Evolutionary conservation across 305 asterid genomes (phyloP), one percentile per base, ranked within the genome.

Genomic region (Fraxinus ornus): DNA sequence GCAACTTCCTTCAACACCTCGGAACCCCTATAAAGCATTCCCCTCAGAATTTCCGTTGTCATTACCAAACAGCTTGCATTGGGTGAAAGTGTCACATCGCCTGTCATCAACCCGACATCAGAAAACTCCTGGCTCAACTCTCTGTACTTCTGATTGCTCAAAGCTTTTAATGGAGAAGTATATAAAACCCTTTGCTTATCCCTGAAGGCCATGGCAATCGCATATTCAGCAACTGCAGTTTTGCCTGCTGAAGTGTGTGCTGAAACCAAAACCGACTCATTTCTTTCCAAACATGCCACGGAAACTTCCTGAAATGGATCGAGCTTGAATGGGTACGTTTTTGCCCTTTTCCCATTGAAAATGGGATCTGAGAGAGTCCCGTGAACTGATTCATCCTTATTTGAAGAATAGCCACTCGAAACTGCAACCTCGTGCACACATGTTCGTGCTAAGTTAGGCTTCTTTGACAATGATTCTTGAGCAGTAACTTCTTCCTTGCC

Each of bases 211-310:
- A 96, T 94, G 62, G 99, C 98, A 44, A 96, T 93, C 13, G 99
- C 98, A 77, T 96, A 96, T 87, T 96, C 99, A 2, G 99, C 99
- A 28, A 96, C 99, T 1, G 98, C 99, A 30, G 98, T 96, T 91
- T 96, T 96, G 4, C 99, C 98, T 13, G 99, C 98, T 15, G 99
- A 96, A 72, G 99, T 96, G 90, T 96, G 99, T 4, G 99, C 99
- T 0, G 99, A 96, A 68, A 96, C 99, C 78, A 96, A 82, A 39
- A 96, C 88, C 0, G 99, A 96, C 78, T 96, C 99, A 0, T 94
- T 93, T 44, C 99, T 86, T 78, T 96, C 99, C 87, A 96, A 87
- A 84, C 99, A 94, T 1, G 98, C 91, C 19, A 93, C 91, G 0
- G 98, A 96, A 73, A 94, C 88, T 88, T 96, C 92, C 89, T 91